Percentiles rank a stretch among this genome's conserved stretches.
Evolutionary conservation across 208 protist species (phyloP).

Genomic region (Wallacemonas sp.): DNA sequence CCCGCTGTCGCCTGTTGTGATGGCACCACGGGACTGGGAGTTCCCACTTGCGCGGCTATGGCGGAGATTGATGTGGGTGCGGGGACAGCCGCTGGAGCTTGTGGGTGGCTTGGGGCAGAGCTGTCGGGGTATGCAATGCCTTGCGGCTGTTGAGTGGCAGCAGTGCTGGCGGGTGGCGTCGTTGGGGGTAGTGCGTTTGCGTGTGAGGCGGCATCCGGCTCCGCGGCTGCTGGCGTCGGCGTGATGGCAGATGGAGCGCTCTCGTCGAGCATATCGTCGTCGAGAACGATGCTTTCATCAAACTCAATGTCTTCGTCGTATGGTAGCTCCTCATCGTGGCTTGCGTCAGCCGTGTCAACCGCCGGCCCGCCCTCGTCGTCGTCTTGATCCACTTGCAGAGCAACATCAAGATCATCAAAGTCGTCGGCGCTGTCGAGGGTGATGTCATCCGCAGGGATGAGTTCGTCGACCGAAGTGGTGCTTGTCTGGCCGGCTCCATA

Average conservation of each 20-base stretch:
- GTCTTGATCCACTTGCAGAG: slow-evolving; percentile 14
- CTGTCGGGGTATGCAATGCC: too few species aligned
- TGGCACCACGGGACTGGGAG: too few species aligned
- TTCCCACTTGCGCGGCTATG: too few species aligned
- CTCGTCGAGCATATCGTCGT: slow-evolving; percentile 9
- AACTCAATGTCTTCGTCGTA: slow-evolving; percentile 22
- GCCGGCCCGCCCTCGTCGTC: slow-evolving; percentile 22
- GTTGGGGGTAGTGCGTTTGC: too few species aligned
- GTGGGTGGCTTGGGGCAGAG: too few species aligned
- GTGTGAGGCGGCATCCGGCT: too few species aligned
- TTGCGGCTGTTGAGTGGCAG: too few species aligned
- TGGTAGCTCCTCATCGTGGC: slow-evolving; percentile 14
- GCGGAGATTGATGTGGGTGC: too few species aligned
- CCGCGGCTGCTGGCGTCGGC: background rate
- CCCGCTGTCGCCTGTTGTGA: too few species aligned
- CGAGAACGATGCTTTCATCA: slow-evolving; percentile 24
- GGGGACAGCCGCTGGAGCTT: too few species aligned
- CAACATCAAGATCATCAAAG: slow-evolving; percentile 25
- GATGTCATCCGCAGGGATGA: slow-evolving; percentile 15
- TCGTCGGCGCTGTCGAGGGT: slow-evolving; percentile 34
- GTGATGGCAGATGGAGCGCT: background rate
- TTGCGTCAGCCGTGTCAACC: too few species aligned
- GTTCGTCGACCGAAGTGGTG: slow-evolving; percentile 16
- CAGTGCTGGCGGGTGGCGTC: too few species aligned
- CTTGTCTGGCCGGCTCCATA: background rate